These are phyloP conservation scores for Cryptococcus floricola DNA, from an alignment of 1,284 basidiomycete species.

Conservation along the genomic window DNA sequence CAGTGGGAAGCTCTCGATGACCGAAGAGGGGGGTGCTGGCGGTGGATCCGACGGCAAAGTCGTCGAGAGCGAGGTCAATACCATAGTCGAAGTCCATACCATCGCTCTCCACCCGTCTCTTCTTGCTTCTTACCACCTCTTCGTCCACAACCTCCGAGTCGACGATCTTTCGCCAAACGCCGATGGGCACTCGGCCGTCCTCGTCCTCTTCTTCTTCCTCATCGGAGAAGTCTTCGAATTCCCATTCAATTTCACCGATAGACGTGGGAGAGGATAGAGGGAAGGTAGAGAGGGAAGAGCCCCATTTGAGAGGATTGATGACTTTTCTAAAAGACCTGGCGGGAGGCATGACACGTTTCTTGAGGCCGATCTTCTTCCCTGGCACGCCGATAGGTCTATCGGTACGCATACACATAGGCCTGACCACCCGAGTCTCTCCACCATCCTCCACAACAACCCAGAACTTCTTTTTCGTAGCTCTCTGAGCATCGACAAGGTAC, in stretches of 20 bases:
- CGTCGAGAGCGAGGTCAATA: neutral
- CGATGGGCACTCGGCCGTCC: constrained; percentile 7
- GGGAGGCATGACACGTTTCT: constrained; percentile 14
- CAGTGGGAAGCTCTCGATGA: neutral
- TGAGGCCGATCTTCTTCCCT: constrained; percentile 18
- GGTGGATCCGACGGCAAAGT: neutral
- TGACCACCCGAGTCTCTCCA: neutral
- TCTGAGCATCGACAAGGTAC: neutral
- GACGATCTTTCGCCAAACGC: constrained; percentile 10
- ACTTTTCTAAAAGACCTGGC: constrained; percentile 25
- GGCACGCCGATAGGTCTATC: neutral
- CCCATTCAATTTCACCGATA: constrained; percentile 15
- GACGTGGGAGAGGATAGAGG: constrained; percentile 2
- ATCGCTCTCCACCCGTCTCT: constrained; percentile 10
- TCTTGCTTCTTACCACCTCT: constrained; percentile 23
- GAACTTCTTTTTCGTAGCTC: constrained; percentile 1
- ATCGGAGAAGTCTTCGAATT: constrained; percentile 30
- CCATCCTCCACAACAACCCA: neutral
- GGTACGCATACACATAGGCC: neutral
- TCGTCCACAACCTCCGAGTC: constrained; percentile 17
- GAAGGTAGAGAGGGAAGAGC: constrained; percentile 11
- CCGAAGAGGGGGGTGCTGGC: constrained; percentile 16
- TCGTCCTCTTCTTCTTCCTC: constrained; percentile 21
- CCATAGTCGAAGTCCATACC: constrained; percentile 7
- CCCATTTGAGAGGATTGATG: constrained; percentile 31